Evolutionary conservation across 495 filamentous ascomycete genomes (phyloP), one percentile per base, ranked within the genome.

Genomic region (Neurospora sp.): DNA sequence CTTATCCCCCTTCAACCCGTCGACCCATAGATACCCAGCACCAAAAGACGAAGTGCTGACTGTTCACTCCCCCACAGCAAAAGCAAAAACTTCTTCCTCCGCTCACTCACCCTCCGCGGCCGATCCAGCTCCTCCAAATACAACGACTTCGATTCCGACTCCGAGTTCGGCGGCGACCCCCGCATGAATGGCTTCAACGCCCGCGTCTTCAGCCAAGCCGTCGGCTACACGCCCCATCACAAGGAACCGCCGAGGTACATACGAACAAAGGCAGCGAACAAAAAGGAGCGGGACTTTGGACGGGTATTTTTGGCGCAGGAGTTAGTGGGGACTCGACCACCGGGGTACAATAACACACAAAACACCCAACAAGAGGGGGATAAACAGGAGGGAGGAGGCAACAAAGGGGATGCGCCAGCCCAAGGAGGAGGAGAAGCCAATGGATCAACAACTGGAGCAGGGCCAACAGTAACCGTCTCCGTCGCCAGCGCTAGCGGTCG

Each of bases 181-280:
- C 88, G 93, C 72, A 89, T 88, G 43, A 92, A 94, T 80, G 93
- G 93, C 48, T 92, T 90, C 83, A 92, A 95, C 80, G 91, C 94
- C 54, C 84, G 90, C 77, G 89, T 94, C 69, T 94, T 97, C 80
- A 81, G 79, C 71, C 76, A 81, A 39, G 71, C 75, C 1, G 42
- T 78, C 73, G 94, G 94, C 45, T 98, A 91, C 79, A 93, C 92
- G 54, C 96, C 96, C 28, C 92, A 91, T 70, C 90, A 96, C 76
- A 95, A 94, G 66, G 92, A 93, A 69, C 96, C 96, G 10, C 92
- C 96, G 4, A 89, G 92, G 71, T 99, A 99, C 80, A 93, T 98
- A 77, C 92, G 93, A 77, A 90, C 96, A 38, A 87, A 90, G 73
- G 84, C 93, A 15, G 89, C 92, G 76, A 89, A 94, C 79, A 98